Evolutionary conservation across 2,329 filamentous ascomycete genomes (phyloP).

Genomic region (Neonectria faginata): DNA sequence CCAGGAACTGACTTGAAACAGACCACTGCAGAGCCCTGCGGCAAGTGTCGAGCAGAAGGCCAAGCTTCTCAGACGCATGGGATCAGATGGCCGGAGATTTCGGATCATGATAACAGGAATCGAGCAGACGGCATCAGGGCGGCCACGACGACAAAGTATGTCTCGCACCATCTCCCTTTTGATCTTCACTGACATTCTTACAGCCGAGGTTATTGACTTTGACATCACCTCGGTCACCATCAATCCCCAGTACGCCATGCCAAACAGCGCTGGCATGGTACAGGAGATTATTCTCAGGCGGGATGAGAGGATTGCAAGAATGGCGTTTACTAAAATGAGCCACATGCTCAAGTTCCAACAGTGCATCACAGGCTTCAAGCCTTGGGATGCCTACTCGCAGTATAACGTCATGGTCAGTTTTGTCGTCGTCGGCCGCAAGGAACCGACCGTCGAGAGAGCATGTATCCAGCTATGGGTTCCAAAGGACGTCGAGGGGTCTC

Average conservation of each 20-base stretch:
- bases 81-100: slow-evolving; percentile 43
- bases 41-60: slow-evolving; percentile 39
- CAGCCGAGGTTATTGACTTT: slow-evolving; percentile 48
- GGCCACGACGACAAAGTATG: slow-evolving; percentile 41
- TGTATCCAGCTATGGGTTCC: slow-evolving; percentile 51
- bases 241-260: slow-evolving; percentile 48
- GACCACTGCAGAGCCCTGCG: slow-evolving; percentile 35
- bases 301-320: slow-evolving; percentile 48
- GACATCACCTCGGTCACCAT: slow-evolving; percentile 45
- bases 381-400: slow-evolving; percentile 45
- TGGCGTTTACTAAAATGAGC: slow-evolving; percentile 43
- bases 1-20: slow-evolving; percentile 24
- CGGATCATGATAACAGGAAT: slow-evolving; percentile 44
- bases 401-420: slow-evolving; percentile 47
- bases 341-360: slow-evolving; percentile 50
- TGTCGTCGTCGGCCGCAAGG: slow-evolving; percentile 41
- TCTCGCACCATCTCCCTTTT: not conserved
- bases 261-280: slow-evolving; percentile 30
- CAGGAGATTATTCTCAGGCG: slow-evolving; percentile 47
- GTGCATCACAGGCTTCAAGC: slow-evolving; percentile 50
- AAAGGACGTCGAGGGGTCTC: slow-evolving; percentile 42
- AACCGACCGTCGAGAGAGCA: slow-evolving; percentile 45
- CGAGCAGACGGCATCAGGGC: slow-evolving; percentile 35
- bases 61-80: slow-evolving; percentile 46
- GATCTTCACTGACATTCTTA: slow-evolving; percentile 18